phyloP scores from a whole-genome alignment of 495 filamentous ascomycete species.

The Trichoderma reesei region DNA sequence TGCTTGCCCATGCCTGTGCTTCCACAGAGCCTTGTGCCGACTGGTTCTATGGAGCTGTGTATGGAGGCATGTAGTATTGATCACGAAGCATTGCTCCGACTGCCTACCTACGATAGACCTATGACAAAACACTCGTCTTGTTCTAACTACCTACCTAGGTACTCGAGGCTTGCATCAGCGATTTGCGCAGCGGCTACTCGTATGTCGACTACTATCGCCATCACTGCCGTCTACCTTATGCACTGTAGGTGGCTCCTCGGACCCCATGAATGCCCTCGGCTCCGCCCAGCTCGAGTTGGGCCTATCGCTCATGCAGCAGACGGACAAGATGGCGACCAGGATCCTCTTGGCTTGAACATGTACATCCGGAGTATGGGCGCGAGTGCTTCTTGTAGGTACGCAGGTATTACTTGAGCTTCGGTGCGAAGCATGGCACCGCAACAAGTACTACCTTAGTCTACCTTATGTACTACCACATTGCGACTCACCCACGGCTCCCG shows the following conservation, averaged over 20 bases:
- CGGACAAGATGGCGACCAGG: neutral
- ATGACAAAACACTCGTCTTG: no score
- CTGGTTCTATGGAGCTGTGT: neutral
- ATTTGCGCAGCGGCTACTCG: slow-evolving; percentile 3
- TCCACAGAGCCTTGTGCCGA: neutral
- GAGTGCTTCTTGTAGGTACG: no score
- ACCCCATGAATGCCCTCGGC: neutral
- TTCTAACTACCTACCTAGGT: no score
- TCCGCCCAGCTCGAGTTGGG: neutral
- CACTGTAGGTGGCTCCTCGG: neutral
- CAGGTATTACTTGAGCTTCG: no score
- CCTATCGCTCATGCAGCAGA: slow-evolving; percentile 6
- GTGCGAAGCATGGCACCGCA: no score
- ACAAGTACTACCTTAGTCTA: no score
- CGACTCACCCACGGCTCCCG: no score
- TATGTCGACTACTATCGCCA: no score
- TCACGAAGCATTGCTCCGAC: neutral
- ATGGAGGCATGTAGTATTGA: neutral
- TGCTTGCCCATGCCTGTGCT: no score
- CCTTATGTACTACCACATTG: no score
- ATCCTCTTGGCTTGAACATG: neutral
- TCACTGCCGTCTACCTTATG: neutral
- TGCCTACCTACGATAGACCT: no score
- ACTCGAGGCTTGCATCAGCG: neutral
- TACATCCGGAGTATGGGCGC: neutral